A percentile compares a stretch with the other conserved stretches of the same genome.
phyloP scores from a whole-genome alignment of 2,329 filamentous ascomycete species.

The Monilinia fructigena region DNA sequence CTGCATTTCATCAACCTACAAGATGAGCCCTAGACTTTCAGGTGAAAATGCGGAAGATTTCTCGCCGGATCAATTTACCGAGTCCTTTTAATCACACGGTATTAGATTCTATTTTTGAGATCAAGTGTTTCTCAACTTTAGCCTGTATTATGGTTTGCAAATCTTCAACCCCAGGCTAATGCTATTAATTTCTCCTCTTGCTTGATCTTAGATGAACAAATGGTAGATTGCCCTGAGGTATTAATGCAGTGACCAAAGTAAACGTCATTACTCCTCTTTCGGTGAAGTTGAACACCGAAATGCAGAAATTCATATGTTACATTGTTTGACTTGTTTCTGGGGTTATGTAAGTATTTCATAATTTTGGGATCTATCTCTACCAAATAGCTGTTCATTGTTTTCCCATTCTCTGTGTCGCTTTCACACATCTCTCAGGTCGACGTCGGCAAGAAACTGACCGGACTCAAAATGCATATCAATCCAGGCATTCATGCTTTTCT shows the following conservation, averaged over 20 bases:
- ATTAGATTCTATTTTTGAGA: background rate
- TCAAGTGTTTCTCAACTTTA: background rate
- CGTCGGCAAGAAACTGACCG: background rate
- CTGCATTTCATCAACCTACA: background rate
- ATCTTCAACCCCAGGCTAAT: constrained; percentile 6
- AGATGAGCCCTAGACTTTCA: background rate
- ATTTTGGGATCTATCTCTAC: background rate
- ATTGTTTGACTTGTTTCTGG: background rate
- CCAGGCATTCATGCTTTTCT: background rate
- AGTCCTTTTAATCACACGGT: background rate
- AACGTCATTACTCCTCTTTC: constrained; percentile 9
- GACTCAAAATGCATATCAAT: constrained; percentile 6
- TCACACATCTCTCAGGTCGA: background rate
- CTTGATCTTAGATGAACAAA: background rate
- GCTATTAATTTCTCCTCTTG: background rate
- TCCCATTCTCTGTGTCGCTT: background rate
- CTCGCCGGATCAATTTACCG: no score
- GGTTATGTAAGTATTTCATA: background rate
- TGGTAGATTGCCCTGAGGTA: background rate
- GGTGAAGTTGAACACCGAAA: constrained; percentile 10
- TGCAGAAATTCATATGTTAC: background rate
- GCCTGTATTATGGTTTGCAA: background rate
- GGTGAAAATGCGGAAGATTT: background rate
- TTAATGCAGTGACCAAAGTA: background rate
- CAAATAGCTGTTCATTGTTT: background rate